Conservation (phyloP, 495 filamentous ascomycete species). For the Rostrohypoxylon terebratum region DNA sequence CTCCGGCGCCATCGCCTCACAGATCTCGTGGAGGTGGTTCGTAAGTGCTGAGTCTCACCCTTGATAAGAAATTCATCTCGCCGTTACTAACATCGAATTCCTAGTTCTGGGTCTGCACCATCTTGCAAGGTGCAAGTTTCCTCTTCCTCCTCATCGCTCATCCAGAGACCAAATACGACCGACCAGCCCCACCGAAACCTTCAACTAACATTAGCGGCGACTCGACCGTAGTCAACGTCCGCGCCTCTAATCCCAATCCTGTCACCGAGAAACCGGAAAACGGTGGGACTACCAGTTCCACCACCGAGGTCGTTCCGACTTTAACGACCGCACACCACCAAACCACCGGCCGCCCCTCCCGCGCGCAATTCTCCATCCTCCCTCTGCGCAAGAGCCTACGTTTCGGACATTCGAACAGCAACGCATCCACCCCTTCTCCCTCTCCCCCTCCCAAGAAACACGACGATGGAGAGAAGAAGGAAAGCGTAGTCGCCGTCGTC, state of each 20-base stretch:
- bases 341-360: constrained; percentile 64
- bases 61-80: too few species aligned
- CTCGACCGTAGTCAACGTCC: not conserved
- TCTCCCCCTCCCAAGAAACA: not conserved
- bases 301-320: constrained; percentile 28
- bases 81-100: constrained; percentile 10
- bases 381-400: constrained; percentile 53
- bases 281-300: constrained; percentile 37
- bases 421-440: too few species aligned
- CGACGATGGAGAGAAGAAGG: constrained; percentile 12
- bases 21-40: constrained; percentile 64
- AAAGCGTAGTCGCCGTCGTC: constrained; percentile 48
- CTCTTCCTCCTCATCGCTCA: constrained; percentile 41
- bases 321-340: constrained; percentile 45
- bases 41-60: constrained; percentile 58
- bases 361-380: constrained; percentile 66
- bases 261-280: constrained; percentile 11
- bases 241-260: constrained; percentile 1
- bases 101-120: constrained; percentile 47
- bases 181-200: constrained; percentile 29
- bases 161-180: constrained; percentile 72
- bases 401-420: constrained; percentile 17
- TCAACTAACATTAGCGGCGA: not conserved
- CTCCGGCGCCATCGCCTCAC: constrained; percentile 67
- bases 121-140: constrained; percentile 52